Evolutionary conservation across 2,329 filamentous ascomycete species (phyloP), one percentile per base, ranked within the genome.

Genomic region (Thermothelomyces thermophilus): DNA sequence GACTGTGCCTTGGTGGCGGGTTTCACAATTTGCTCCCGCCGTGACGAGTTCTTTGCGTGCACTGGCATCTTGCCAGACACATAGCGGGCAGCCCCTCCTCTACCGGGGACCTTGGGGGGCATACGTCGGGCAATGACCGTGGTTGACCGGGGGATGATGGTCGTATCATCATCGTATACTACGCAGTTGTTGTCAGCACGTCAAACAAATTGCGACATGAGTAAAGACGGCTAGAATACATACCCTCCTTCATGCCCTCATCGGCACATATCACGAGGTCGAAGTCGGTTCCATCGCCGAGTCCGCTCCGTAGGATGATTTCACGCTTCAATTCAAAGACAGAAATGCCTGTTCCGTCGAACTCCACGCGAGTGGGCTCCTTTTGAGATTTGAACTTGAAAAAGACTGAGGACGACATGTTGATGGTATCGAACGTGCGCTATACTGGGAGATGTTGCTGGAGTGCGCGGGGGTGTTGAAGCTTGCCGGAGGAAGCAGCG

Each of bases 301-400:
- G 79, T 54, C 88, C 89, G 69, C 89, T 94, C 69, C 91, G 87
- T 68, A 80, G 83, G 73, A 98, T 98, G 64, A 98, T 98, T 72
- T 97, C 93, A 74, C 91, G 87, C 74, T 98, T 98, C 66, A 98
- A 78, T 67, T 98, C 94, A 72, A 97, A 98, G 57, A 97, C 93
- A 55, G 91, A 95, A 66, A 97, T 95, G 70, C 89, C 89, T 62
- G 91, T 96, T 66, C 93, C 93, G 71, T 98, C 91, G 69, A 98
- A 97, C 65, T 90, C 87, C 63, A 98, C 90, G 65, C 90, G 83
- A 51, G 89, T 89, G 53, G 90, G 88, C 66, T 97, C 93, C 74
- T 90, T 96, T 67, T 94, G 90, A 61, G 91, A 97, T 74, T 96
- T 97, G 84, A 98, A 98, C 74, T 95, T 95, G 87, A 96, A 98